Evolutionary conservation across 192 early-diverging fungal species (phyloP), one percentile per base, ranked within the genome.

Genomic region (Backusella psychrophila): DNA sequence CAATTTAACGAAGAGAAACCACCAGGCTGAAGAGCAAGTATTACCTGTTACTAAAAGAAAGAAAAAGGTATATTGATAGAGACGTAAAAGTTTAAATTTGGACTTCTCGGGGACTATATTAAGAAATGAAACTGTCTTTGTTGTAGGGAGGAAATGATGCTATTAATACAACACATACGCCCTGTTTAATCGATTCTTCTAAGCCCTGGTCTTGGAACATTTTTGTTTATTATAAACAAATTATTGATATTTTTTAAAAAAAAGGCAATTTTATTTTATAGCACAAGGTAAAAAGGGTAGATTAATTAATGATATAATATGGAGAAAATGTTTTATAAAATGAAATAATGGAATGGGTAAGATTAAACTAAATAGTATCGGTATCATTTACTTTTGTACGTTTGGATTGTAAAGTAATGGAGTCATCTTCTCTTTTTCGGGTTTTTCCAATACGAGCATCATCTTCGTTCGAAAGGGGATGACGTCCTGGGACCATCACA

Each of bases 401-500:
- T 36, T 69, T 69, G 3, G 11, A 21, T 69, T 69, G 68, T 12
- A 39, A 14, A 69, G 34, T 1, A 69, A 11, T 38, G 26, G 39
- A 17, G 11, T 71, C 26, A 49, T 21, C 26, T 29, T 44, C 44
- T 49, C 26, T 49, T 49, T 35, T 70, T 23, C 34, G 21, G 34
- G 42, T 29, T 31, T 71, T 71, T 4, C 42, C 70, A 63, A 63
- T 63, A 29, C 12, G 26, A 63, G 56, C 3, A 14, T 71, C 70
- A 8, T 41, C 26, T 49, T 71, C 70, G 23, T 39, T 70, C 19
- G 69, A 70, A 35, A 71, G 29, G 11, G 70, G 44, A 15, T 71
- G 70, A 71, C 70, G 41, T 33, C 23, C 70, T 19, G 70, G 70
- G 35, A 69, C 68, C 68, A 49, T 71, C 44, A 71, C 39, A 33